phyloP scores from a whole-genome alignment of 2,329 filamentous ascomycete genomes.

The Alternaria gaisen region DNA sequence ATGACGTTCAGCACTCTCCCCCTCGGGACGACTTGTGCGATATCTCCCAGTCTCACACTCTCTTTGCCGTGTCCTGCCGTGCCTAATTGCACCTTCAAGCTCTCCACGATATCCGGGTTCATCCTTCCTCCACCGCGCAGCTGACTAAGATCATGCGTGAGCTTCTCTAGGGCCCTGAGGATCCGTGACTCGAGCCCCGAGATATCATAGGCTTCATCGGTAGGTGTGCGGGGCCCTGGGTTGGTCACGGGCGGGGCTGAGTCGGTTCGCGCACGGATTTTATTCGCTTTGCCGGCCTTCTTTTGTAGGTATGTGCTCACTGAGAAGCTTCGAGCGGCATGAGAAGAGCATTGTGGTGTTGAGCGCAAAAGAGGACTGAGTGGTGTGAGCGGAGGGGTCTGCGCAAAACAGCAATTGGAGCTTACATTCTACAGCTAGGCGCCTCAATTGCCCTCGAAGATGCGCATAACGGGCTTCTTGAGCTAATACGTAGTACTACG shows the following conservation, averaged over 20 bases:
- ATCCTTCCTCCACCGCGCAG: conserved; percentile 69
- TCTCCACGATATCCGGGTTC: conserved; percentile 69
- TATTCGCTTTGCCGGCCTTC: conserved; percentile 63
- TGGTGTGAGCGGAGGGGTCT: conserved; percentile 19
- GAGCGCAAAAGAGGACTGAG: conserved; percentile 16
- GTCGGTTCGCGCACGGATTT: conserved; percentile 47
- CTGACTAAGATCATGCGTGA: conserved; percentile 70
- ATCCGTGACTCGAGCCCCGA: conserved; percentile 66
- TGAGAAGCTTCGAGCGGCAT: conserved; percentile 51
- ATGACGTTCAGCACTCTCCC: conserved; percentile 69
- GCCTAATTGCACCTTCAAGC: conserved; percentile 67
- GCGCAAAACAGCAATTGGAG: conserved; percentile 6
- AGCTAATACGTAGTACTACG: conserved; percentile 29
- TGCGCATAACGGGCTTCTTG: conserved; percentile 19
- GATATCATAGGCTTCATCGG: conserved; percentile 69
- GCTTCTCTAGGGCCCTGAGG: conserved; percentile 61
- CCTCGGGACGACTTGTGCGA: conserved; percentile 73
- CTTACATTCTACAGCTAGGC: conserved; percentile 39
- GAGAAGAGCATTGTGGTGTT: conserved; percentile 18
- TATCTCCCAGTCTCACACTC: conserved; percentile 65
- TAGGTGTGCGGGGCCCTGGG: conserved; percentile 40
- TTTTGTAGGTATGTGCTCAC: conserved; percentile 56
- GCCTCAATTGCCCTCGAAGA: conserved; percentile 34
- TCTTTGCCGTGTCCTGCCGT: conserved; percentile 56
- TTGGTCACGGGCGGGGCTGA: conserved; percentile 42